Conservation (phyloP, 805 yeast genomes). For the Kodamaea laetipori region DNA sequence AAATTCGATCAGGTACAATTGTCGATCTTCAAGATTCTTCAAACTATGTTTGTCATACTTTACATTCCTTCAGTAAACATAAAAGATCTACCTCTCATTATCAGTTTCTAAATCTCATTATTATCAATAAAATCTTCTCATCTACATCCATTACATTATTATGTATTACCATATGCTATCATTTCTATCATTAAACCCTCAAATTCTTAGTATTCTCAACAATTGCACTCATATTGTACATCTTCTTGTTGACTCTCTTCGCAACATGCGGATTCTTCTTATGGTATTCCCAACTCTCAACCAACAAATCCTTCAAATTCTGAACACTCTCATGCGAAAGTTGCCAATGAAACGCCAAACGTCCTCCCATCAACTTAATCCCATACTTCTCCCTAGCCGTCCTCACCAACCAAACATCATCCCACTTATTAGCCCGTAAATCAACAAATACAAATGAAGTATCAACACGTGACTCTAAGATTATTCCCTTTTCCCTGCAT, state of each 20-base stretch:
- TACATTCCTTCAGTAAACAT: no score
- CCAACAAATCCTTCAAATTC: slow-evolving; percentile 49
- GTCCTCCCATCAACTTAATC: slow-evolving; percentile 66
- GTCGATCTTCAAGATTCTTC: no score
- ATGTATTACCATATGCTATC: no score
- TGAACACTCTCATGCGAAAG: slow-evolving; percentile 34
- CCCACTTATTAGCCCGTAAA: slow-evolving; percentile 51
- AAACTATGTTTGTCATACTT: no score
- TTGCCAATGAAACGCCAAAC: slow-evolving; percentile 78
- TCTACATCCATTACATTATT: no score
- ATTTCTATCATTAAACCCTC: not conserved
- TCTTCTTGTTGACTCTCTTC: slow-evolving; percentile 13
- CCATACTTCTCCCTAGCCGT: slow-evolving; percentile 56
- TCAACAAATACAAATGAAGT: slow-evolving; percentile 85
- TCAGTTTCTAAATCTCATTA: not conserved
- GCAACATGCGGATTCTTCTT: slow-evolving; percentile 14
- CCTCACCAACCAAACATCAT: slow-evolving; percentile 54
- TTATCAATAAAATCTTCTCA: no score
- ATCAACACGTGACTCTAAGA: slow-evolving; percentile 72
- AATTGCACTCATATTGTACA: slow-evolving; percentile 18
- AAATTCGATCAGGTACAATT: no score
- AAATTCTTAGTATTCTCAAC: not conserved
- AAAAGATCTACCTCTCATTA: no score
- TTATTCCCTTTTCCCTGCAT: slow-evolving; percentile 54
- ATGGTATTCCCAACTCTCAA: slow-evolving; percentile 45